Evolutionary conservation across 176 grass and related monocot genomes (phyloP).

Genomic region (Aegilops speltoides): DNA sequence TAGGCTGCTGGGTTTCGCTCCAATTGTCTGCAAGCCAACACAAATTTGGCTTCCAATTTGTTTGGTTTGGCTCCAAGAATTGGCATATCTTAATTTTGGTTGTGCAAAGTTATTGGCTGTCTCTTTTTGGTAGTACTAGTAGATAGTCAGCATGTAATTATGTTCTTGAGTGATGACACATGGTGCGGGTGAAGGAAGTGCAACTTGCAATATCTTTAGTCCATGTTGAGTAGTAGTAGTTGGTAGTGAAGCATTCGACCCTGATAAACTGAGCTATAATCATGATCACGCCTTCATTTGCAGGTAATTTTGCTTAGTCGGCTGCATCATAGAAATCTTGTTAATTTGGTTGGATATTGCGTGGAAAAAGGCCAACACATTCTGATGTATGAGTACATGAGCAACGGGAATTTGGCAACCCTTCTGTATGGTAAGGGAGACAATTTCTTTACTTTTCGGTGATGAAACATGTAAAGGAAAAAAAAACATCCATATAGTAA

Average conservation of each 20-base stretch:
- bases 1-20: neutral
- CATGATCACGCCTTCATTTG: constrained; percentile 5
- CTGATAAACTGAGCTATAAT: constrained; percentile 24
- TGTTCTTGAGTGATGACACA: constrained; percentile 22
- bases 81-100: neutral
- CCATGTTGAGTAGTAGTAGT: constrained; percentile 6
- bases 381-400: constrained; percentile 97
- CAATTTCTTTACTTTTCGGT: neutral
- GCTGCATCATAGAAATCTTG: constrained; percentile 98
- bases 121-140: neutral
- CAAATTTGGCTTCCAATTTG: neutral
- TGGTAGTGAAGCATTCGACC: constrained; percentile 1
- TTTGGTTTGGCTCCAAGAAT: neutral
- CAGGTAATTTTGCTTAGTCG: constrained; percentile 94
- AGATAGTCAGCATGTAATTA: constrained; percentile 1
- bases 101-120: neutral
- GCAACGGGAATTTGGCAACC: constrained; percentile 85
- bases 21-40: neutral
- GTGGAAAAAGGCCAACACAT: constrained; percentile 85
- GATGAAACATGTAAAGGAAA: neutral
- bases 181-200: constrained; percentile 3
- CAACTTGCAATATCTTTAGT: constrained; percentile 2
- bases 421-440: constrained; percentile 74
- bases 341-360: constrained; percentile 99
- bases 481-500: neutral